Percentiles rank a stretch among this genome's conserved stretches.
These are phyloP conservation scores for Entophlyctis luteolus DNA, from an alignment of 192 early-diverging fungal species.

Conservation along the genomic window DNA sequence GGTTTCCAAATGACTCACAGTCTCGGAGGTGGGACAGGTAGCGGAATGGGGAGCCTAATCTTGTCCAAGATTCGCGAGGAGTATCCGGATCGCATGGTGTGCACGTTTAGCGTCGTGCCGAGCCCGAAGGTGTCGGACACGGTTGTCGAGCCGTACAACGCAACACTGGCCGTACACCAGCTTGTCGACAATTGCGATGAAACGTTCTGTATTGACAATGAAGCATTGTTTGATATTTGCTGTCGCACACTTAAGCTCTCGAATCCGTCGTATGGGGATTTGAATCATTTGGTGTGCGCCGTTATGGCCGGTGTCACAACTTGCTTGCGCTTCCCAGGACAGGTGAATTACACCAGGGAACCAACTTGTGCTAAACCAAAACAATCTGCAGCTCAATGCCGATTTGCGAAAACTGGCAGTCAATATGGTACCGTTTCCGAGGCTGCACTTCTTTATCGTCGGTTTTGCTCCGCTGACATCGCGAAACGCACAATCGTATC, in stretches of 20 bases:
- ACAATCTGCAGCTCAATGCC: constrained; percentile 82
- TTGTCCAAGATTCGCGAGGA: constrained; percentile 98
- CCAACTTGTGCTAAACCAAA: constrained; percentile 76
- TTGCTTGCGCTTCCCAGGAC: constrained; percentile 97
- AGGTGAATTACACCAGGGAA: constrained; percentile 89
- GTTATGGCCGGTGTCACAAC: constrained; percentile 98
- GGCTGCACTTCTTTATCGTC: constrained; percentile 97
- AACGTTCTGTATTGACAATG: constrained; percentile 99
- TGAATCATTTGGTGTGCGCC: constrained; percentile 93
- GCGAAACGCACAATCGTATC: constrained; percentile 71
- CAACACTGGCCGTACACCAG: constrained; percentile 94
- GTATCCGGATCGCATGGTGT: constrained; percentile 98
- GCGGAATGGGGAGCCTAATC: constrained; percentile 93
- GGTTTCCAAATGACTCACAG: constrained; percentile 99
- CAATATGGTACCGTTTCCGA: constrained; percentile 90
- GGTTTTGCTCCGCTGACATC: constrained; percentile 93
- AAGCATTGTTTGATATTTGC: constrained; percentile 99
- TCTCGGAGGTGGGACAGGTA: constrained; percentile 94
- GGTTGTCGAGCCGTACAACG: constrained; percentile 99
- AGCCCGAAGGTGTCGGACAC: constrained; percentile 98
- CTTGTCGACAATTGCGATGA: constrained; percentile 98
- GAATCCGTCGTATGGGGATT: constrained; percentile 88
- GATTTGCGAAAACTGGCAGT: constrained; percentile 58
- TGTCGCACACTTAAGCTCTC: constrained; percentile 93
- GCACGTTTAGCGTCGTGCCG: constrained; percentile 95